Percentiles rank a stretch among this genome's conserved stretches.
These are phyloP conservation scores for Pichia kudriavzevii DNA, from an alignment of 1,139 yeast species.

Conservation along the genomic window DNA sequence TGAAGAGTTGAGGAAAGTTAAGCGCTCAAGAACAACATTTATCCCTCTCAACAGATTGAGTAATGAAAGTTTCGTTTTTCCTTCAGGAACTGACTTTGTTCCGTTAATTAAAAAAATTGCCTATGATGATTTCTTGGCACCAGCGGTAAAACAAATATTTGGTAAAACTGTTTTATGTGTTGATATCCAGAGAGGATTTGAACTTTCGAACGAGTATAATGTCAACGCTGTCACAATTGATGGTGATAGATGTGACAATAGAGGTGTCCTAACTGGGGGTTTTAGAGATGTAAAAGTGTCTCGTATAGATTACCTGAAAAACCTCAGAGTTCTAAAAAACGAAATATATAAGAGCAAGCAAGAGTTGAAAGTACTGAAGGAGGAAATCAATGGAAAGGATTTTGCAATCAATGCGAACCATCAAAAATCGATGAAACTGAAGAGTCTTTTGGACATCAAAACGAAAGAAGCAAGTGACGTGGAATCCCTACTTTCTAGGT, in stretches of 20 bases:
- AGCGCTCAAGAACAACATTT: conserved; percentile 80
- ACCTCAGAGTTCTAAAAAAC: conserved; percentile 43
- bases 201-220: conserved; percentile 53
- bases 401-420: conserved; percentile 42
- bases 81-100: conserved; percentile 52
- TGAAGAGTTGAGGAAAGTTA: conserved; percentile 65
- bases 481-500: conserved; percentile 35
- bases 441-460: conserved; percentile 35
- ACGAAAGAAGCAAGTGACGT: conserved; percentile 38
- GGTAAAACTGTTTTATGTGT: conserved; percentile 75
- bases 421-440: conserved; percentile 35
- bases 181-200: conserved; percentile 61
- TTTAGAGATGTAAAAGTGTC: conserved; percentile 64
- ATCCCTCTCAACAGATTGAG: conserved; percentile 77
- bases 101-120: conserved; percentile 72
- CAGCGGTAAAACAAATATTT: conserved; percentile 72
- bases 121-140: conserved; percentile 45
- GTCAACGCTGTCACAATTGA: conserved; percentile 80
- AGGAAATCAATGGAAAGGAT: conserved; percentile 37
- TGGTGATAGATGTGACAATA: conserved; percentile 82
- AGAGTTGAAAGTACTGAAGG: conserved; percentile 35
- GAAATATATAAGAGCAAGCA: conserved; percentile 33
- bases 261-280: conserved; percentile 88
- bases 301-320: conserved; percentile 61
- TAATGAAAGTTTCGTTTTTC: conserved; percentile 37